Base-by-base conservation (phyloP, 768 basidiomycete species). In the Suillus subluteus region DNA sequence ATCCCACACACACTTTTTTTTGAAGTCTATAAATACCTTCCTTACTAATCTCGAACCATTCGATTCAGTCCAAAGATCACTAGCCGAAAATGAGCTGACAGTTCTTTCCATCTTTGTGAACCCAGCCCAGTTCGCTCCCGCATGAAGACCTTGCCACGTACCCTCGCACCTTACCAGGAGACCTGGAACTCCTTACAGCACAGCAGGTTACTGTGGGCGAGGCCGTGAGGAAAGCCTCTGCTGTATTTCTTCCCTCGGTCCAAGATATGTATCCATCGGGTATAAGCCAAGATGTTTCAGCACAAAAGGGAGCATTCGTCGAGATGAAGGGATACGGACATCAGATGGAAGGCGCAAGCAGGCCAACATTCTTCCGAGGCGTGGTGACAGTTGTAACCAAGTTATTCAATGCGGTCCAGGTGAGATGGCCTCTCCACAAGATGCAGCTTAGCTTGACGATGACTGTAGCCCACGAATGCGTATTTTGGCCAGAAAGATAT, bases 401-500 rank as follows among this genome's bases (percentile, higher is more conserved):
- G 75, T 84, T 99, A 15, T 98, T 99, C 83, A 97, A 98, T 72
- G 88, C 87, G 56, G 86, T 98, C 48, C 87, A 97, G 82, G 95
- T 94, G 63, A 58, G 61, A 38, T 56, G 86, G 73, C 16, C n/a
- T 38, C 63, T 58, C 32, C 40, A 38, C 12, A 41, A 23, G 18
- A 30, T 30, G 9, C 11, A 41, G 11, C 41, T 9, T 3, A 23
- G 18, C 26, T 46, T 67, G 48, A 71, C 67, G 32, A 54, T 23
- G 35, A 55, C 23, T 26, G 40, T 76, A 97, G 95, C 97, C 97
- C 6, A 93, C 92, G 55, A 87, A 90, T 69, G 89, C 92, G 26
- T 98, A 99, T 77, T 98, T 99, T 68, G 97, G 98, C 1, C 96
- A 99, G 78, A 99, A 99, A 75, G 97, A 99, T 75, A 98, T 99